phyloP scores from a whole-genome alignment of 2,329 filamentous ascomycete genomes.

The Nigrospora sphaerica region DNA sequence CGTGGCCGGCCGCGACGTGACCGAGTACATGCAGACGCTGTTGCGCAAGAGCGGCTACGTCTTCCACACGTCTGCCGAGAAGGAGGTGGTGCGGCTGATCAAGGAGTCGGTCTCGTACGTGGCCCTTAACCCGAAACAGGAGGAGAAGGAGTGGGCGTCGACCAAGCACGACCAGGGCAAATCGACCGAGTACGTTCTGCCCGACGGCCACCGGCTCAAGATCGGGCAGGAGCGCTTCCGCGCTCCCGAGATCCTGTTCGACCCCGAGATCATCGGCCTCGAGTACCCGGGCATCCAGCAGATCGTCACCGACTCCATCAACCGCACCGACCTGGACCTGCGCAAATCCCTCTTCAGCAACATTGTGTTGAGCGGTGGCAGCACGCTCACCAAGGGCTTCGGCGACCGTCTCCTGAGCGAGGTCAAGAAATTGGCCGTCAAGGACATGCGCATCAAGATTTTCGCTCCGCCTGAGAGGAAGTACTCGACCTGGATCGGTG shows the following conservation, averaged over 20 bases:
- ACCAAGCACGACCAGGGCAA: constrained; percentile 72
- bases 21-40: constrained; percentile 86
- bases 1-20: constrained; percentile 91
- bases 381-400: constrained; percentile 94
- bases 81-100: constrained; percentile 95
- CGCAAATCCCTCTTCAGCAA: constrained; percentile 92
- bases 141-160: constrained; percentile 92
- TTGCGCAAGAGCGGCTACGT: constrained; percentile 88
- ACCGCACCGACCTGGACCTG: constrained; percentile 89
- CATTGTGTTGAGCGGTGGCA: constrained; percentile 93
- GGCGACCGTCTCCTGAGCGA: constrained; percentile 87
- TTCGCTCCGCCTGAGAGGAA: constrained; percentile 96
- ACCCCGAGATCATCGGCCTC: constrained; percentile 91
- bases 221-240: constrained; percentile 91
- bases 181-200: constrained; percentile 78
- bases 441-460: constrained; percentile 99
- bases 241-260: constrained; percentile 94
- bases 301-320: constrained; percentile 94
- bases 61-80: constrained; percentile 97
- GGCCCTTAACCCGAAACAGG: constrained; percentile 80
- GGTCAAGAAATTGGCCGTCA: constrained; percentile 87
- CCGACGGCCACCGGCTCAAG: constrained; percentile 87
- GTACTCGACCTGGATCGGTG: constrained; percentile 98
- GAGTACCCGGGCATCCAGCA: constrained; percentile 97
- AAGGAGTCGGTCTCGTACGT: constrained; percentile 95